Percentiles rank a stretch among this genome's conserved stretches.
These are phyloP conservation scores for Malania oleifera DNA, from an alignment of 164 flowering plant species.

Conservation along the genomic window DNA sequence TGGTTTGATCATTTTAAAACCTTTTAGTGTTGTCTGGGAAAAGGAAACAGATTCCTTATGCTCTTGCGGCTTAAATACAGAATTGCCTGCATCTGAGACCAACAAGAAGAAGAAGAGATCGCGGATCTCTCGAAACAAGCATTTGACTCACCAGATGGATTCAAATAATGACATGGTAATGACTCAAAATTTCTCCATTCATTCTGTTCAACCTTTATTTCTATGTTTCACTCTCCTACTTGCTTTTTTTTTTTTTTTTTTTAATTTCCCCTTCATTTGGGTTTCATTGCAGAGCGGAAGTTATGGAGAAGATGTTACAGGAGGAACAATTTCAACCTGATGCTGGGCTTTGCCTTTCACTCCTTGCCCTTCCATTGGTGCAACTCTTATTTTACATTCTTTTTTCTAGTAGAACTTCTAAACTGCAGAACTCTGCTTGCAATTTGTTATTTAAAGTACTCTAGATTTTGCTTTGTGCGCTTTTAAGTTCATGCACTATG, in stretches of 20 bases:
- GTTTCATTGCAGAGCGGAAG: conserved; percentile 1
- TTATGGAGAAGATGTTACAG: neutral
- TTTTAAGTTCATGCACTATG: no score
- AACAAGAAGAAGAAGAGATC: conserved; percentile 58
- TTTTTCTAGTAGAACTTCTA: neutral
- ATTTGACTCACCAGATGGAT: conserved; percentile 25
- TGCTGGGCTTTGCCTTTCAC: neutral
- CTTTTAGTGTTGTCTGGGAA: neutral
- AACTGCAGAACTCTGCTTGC: neutral
- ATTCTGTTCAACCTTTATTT: neutral
- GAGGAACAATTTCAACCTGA: neutral
- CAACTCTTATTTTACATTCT: neutral
- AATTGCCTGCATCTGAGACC: conserved; percentile 35
- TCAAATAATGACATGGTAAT: conserved; percentile 11
- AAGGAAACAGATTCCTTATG: neutral
- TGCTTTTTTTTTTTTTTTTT: neutral
- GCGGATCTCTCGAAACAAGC: conserved; percentile 43
- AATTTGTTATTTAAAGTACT: neutral
- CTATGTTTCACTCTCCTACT: neutral
- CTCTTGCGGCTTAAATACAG: conserved; percentile 19
- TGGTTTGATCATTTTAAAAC: neutral
- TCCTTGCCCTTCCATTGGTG: neutral
- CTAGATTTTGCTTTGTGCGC: no score
- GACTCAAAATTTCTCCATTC: neutral
- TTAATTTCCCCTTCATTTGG: no score